phyloP scores from a whole-genome alignment of 805 yeast species.

The Wickerhamiella brachini region DNA sequence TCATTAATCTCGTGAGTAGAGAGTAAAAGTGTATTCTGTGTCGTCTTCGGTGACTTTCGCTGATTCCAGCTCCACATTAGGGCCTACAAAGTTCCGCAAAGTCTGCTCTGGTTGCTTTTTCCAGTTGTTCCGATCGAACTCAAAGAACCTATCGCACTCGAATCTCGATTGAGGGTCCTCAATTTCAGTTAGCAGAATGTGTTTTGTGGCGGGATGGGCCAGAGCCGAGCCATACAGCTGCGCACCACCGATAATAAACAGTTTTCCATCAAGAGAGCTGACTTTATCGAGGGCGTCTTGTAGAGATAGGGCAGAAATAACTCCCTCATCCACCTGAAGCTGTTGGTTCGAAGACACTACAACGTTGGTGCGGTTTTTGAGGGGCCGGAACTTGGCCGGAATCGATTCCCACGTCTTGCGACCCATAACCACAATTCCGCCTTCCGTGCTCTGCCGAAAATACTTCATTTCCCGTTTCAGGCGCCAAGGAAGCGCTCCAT shows the following conservation, averaged over 20 bases:
- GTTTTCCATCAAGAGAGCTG: conserved; percentile 29
- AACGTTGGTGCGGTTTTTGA: conserved; percentile 60
- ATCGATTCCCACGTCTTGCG: conserved; percentile 93
- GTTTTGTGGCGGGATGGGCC: conserved; percentile 31
- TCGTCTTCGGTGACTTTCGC: conserved; percentile 31
- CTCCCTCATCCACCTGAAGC: conserved; percentile 16
- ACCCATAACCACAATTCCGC: conserved; percentile 73
- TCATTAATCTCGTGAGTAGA: conserved; percentile 23
- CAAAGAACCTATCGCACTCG: conserved; percentile 61
- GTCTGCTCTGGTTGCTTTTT: conserved; percentile 23
- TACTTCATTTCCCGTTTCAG: conserved; percentile 72
- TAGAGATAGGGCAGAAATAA: conserved; percentile 31
- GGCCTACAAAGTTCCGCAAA: conserved; percentile 30
- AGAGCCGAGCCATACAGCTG: conserved; percentile 58
- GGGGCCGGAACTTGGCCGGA: conserved; percentile 71
- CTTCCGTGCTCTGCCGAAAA: conserved; percentile 57
- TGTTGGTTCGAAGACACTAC: conserved; percentile 43
- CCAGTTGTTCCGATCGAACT: conserved; percentile 21
- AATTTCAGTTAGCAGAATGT: conserved; percentile 63
- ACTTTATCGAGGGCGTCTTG: conserved; percentile 28
- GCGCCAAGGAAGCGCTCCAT: conserved; percentile 81
- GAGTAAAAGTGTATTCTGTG: conserved; percentile 42
- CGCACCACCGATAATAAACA: conserved; percentile 88
- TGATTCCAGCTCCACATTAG: conserved; percentile 17
- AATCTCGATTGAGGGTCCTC: conserved; percentile 23